Conservation (phyloP, 2,329 filamentous ascomycete species). For the Aspergillus ibericus region DNA sequence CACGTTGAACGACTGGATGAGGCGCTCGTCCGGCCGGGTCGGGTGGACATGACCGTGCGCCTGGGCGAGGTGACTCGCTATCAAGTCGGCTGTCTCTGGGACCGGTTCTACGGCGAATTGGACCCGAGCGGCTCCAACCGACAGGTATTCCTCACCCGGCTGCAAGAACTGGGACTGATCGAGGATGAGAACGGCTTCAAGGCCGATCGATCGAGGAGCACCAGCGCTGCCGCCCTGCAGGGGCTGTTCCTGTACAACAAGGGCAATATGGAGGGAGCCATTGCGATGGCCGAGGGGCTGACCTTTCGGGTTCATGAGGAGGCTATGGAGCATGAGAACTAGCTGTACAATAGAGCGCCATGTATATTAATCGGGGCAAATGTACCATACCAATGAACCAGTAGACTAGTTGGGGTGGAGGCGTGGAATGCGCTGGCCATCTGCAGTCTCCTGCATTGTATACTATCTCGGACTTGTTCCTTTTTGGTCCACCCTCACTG, state of each 20-base stretch:
- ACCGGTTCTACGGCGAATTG: slow-evolving; percentile 87
- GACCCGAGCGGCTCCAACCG: slow-evolving; percentile 65
- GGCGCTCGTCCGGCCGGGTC: slow-evolving; percentile 83
- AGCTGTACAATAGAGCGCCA: slow-evolving; percentile 19
- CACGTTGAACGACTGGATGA: slow-evolving; percentile 87
- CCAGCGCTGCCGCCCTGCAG: slow-evolving; percentile 89
- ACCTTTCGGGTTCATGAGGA: slow-evolving; percentile 34
- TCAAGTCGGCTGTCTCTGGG: slow-evolving; percentile 86
- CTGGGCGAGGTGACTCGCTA: slow-evolving; percentile 84
- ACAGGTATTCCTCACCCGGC: slow-evolving; percentile 67
- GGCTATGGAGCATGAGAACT: slow-evolving; percentile 20
- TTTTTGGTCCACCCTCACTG: background rate
- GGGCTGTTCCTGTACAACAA: slow-evolving; percentile 96
- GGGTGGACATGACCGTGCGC: slow-evolving; percentile 89
- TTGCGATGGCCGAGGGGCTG: slow-evolving; percentile 67
- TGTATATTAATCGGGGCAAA: slow-evolving; percentile 19
- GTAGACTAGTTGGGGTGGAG: too few species aligned
- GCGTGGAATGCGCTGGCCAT: background rate
- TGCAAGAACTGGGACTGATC: slow-evolving; percentile 71
- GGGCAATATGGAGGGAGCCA: slow-evolving; percentile 81
- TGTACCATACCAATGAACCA: background rate
- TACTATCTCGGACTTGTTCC: background rate
- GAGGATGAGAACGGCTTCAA: slow-evolving; percentile 54
- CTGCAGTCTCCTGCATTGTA: background rate
- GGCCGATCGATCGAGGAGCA: slow-evolving; percentile 51